These are phyloP conservation scores for Trichosanthes truncata DNA, from an alignment of 306 rosid genomes.

Conservation along the genomic window DNA sequence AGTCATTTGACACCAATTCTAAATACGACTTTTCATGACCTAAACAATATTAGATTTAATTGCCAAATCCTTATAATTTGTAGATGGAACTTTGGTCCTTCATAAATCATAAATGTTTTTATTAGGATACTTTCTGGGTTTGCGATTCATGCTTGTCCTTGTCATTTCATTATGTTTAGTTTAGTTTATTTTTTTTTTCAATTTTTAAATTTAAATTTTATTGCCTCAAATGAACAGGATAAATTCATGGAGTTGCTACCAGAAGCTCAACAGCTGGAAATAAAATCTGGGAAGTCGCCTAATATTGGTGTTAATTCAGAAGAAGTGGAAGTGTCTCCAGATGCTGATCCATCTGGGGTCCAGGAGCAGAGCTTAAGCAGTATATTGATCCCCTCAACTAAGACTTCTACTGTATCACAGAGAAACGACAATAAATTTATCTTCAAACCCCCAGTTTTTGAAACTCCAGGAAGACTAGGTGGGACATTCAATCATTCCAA, in stretches of 20 bases:
- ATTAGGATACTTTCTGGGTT: not conserved
- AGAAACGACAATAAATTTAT: conserved; percentile 23
- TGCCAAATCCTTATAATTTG: not conserved
- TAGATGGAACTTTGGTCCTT: not conserved
- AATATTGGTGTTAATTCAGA: conserved; percentile 27
- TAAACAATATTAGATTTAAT: not conserved
- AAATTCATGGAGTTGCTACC: conserved; percentile 84
- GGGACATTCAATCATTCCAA: conserved; percentile 34
- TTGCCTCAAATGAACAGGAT: conserved; percentile 38
- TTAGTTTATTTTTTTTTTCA: not conserved
- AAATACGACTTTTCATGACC: not conserved
- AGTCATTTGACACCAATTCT: not conserved
- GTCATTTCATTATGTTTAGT: not conserved
- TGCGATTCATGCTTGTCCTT: not conserved
- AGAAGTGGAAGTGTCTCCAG: conserved; percentile 34
- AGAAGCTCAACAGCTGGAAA: conserved; percentile 58
- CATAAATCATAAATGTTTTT: not conserved
- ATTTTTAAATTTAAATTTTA: not conserved
- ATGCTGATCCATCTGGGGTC: conserved; percentile 31
- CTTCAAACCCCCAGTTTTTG: conserved; percentile 37
- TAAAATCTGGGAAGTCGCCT: conserved; percentile 44
- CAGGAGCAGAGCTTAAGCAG: conserved; percentile 43
- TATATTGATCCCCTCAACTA: conserved; percentile 59
- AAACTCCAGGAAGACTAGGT: conserved; percentile 33
- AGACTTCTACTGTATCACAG: conserved; percentile 24